Conservation (phyloP, 2,329 filamentous ascomycete genomes). For the Akanthomyces lecanii region DNA sequence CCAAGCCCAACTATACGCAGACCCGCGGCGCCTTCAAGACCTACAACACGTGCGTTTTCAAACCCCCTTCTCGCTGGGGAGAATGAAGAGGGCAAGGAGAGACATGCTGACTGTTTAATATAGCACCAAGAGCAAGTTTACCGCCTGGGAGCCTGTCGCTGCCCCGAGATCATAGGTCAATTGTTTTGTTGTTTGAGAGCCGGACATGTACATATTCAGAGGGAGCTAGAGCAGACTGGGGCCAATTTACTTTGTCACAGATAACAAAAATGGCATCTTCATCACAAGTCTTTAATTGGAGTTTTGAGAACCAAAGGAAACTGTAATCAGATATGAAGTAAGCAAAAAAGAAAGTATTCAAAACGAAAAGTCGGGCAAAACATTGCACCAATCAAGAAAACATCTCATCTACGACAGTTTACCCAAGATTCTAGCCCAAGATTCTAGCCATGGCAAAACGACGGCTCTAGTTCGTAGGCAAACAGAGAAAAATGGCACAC, state of each 20-base stretch:
- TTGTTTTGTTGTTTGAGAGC: not conserved
- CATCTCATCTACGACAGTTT: conserved; percentile 8
- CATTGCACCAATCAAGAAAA: not conserved
- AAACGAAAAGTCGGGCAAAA: not conserved
- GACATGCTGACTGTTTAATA: conserved; percentile 22
- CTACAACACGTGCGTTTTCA: conserved; percentile 82
- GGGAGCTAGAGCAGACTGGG: conserved; percentile 1
- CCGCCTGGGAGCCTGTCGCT: conserved; percentile 47
- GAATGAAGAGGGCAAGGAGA: not conserved
- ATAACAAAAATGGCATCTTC: not conserved
- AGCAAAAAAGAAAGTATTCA: not conserved
- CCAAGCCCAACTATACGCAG: conserved; percentile 71
- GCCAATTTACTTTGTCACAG: conserved; percentile 1
- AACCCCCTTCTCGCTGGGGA: not conserved
- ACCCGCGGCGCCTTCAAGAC: conserved; percentile 81
- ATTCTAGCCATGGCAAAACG: not conserved
- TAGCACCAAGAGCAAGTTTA: conserved; percentile 52
- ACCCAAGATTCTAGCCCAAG: conserved; percentile 7
- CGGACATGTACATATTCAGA: conserved; percentile 29
- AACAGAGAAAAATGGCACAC: not conserved
- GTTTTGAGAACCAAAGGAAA: not conserved
- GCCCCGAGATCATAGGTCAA: conserved; percentile 29
- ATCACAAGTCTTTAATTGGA: not conserved
- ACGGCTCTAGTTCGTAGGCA: not conserved
- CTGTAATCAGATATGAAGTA: not conserved